A percentile compares a stretch with the other conserved stretches of the same genome.
phyloP scores from a whole-genome alignment of 345 rosid species.

The Luvunga scandens region DNA sequence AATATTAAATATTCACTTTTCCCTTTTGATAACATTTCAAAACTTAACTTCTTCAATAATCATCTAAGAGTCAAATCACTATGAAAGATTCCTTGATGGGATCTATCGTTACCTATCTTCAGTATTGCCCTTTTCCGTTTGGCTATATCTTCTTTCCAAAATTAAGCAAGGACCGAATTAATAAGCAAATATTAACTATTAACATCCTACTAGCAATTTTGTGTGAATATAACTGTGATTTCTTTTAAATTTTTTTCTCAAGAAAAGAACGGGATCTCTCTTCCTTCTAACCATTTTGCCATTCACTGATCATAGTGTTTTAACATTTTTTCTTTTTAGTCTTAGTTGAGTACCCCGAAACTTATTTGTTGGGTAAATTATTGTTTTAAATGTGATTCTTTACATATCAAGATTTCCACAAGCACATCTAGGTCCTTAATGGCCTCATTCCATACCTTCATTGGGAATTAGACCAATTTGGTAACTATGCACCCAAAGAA shows the following conservation, averaged over 20 bases:
- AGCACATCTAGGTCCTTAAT: neutral
- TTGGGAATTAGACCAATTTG: neutral
- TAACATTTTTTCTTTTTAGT: too few relatives aligned
- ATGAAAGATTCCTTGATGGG: neutral
- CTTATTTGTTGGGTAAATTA: neutral
- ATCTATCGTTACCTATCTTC: neutral
- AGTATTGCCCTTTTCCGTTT: neutral
- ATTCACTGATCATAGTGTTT: too few relatives aligned
- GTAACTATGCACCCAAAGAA: neutral
- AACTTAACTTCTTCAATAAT: neutral
- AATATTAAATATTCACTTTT: too few relatives aligned
- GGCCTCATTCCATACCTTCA: slow-evolving; percentile 2
- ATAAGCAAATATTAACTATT: neutral
- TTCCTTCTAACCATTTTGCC: neutral
- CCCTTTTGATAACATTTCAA: too few relatives aligned
- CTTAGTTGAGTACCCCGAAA: neutral
- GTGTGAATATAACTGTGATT: neutral
- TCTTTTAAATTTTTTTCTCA: neutral
- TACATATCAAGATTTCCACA: neutral
- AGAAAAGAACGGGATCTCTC: neutral
- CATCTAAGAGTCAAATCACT: neutral
- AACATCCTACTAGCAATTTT: neutral
- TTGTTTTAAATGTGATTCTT: too few relatives aligned
- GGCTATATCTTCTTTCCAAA: neutral
- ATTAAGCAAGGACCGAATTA: neutral